A percentile compares a stretch with the other conserved stretches of the same genome.
Conservation (phyloP, 352 stramenopile species). For the Pythium sp. region DNA sequence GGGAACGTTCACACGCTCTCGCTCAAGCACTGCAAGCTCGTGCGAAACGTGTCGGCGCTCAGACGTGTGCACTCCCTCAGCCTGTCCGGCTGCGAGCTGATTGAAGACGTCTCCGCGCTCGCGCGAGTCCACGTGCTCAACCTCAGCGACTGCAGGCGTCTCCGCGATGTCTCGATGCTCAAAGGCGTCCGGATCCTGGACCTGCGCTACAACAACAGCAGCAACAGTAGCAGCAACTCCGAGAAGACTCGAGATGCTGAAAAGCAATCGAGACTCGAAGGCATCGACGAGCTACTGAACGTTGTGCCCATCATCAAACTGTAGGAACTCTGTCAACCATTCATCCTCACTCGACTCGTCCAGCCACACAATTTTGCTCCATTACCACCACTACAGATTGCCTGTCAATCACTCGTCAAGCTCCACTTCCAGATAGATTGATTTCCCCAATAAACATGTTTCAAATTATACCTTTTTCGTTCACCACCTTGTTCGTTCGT, state of each 20-base stretch:
- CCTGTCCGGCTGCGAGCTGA: conserved; percentile 45
- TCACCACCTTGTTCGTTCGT: not conserved
- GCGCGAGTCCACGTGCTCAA: conserved; percentile 50
- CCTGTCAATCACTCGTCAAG: not conserved
- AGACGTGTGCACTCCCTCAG: conserved; percentile 49
- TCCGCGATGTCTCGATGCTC: conserved; percentile 50
- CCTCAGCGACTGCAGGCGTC: conserved; percentile 50
- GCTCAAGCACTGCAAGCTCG: conserved; percentile 53
- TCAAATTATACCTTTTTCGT: conserved; percentile 10
- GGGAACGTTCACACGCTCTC: conserved; percentile 45
- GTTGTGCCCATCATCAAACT: conserved; percentile 32
- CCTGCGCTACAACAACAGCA: conserved; percentile 52
- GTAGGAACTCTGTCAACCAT: conserved; percentile 2
- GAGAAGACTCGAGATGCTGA: not conserved
- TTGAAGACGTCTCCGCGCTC: conserved; percentile 51
- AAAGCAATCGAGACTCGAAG: conserved; percentile 9
- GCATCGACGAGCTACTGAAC: conserved; percentile 14
- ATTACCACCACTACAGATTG: not conserved
- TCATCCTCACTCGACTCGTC: not conserved
- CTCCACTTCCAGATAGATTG: not conserved
- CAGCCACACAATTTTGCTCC: conserved; percentile 2
- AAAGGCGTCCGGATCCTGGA: conserved; percentile 45
- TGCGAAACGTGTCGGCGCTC: conserved; percentile 47
- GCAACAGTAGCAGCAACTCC: conserved; percentile 6
- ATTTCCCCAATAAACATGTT: conserved; percentile 11